phyloP scores from a whole-genome alignment of 2,329 filamentous ascomycete species.

The Beauveria australis region DNA sequence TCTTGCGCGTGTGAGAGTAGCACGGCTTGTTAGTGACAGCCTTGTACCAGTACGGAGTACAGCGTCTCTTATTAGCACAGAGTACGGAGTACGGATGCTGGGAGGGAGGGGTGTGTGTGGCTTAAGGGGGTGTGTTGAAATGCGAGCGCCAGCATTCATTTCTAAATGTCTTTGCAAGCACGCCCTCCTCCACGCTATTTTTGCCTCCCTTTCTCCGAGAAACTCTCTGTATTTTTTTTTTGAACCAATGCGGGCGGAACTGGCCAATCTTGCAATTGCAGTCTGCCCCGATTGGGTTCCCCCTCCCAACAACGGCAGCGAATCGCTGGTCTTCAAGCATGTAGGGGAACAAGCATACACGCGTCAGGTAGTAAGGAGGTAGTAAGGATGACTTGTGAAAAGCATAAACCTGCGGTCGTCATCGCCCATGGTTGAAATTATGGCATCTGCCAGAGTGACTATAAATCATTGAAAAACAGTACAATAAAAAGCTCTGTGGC shows the following conservation, averaged over 20 bases:
- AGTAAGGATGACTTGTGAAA: neutral
- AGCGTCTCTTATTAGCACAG: too few relatives aligned
- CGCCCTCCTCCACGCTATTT: neutral
- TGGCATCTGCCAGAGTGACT: neutral
- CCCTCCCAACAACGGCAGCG: too few relatives aligned
- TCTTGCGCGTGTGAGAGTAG: neutral
- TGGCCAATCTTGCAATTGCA: too few relatives aligned
- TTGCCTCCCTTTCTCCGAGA: neutral
- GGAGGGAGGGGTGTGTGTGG: neutral
- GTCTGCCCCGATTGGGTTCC: too few relatives aligned
- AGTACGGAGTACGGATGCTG: too few relatives aligned
- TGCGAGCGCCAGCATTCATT: neutral
- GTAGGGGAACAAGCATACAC: neutral
- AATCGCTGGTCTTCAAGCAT: neutral
- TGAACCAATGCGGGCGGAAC: neutral
- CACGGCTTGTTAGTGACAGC: too few relatives aligned
- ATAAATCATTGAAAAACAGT: neutral
- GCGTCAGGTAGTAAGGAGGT: neutral
- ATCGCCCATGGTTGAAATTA: neutral
- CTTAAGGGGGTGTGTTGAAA: neutral
- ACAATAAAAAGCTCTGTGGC: neutral
- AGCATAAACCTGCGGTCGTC: neutral
- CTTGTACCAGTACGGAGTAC: too few relatives aligned
- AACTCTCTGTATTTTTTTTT: neutral
- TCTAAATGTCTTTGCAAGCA: neutral